A percentile compares a stretch with the other conserved stretches of the same genome.
These are phyloP conservation scores for Trametes polyzona DNA, from an alignment of 1,284 basidiomycete genomes.

Conservation along the genomic window DNA sequence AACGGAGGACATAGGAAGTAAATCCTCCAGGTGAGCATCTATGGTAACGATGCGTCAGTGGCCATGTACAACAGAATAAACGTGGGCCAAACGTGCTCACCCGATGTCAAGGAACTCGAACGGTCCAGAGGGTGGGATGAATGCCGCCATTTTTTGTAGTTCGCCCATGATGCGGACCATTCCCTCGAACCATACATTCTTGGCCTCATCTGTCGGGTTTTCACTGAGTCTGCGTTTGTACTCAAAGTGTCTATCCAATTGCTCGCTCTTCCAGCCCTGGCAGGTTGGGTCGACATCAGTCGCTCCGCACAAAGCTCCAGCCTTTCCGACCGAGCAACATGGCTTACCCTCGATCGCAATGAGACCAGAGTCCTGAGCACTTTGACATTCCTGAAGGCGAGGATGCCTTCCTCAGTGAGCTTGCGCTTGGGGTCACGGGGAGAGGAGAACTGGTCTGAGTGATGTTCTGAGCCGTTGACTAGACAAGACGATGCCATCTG, in stretches of 20 bases:
- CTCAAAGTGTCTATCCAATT: too few relatives aligned
- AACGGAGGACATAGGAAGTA: constrained; percentile 31
- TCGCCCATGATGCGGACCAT: constrained; percentile 31
- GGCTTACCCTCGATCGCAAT: constrained; percentile 1
- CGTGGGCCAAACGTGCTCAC: too few relatives aligned
- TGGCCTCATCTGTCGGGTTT: too few relatives aligned
- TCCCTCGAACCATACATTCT: too few relatives aligned
- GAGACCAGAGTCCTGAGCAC: background rate
- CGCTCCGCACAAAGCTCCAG: too few relatives aligned
- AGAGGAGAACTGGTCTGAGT: too few relatives aligned
- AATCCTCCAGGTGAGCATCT: constrained; percentile 38
- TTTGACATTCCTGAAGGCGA: background rate
- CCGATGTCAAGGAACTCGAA: constrained; percentile 34
- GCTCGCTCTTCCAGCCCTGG: too few relatives aligned
- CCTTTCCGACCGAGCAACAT: too few relatives aligned
- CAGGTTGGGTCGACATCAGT: too few relatives aligned
- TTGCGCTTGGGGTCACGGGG: background rate
- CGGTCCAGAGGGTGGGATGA: constrained; percentile 20
- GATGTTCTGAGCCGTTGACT: too few relatives aligned
- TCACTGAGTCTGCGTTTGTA: too few relatives aligned
- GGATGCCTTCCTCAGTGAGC: background rate
- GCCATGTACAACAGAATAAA: background rate
- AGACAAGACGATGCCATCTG: too few relatives aligned
- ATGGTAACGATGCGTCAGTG: background rate
- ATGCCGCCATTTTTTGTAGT: constrained; percentile 26